Evolutionary conservation across 1,284 basidiomycete genomes (phyloP).

Genomic region (Cryptococcus jaspeensis): DNA sequence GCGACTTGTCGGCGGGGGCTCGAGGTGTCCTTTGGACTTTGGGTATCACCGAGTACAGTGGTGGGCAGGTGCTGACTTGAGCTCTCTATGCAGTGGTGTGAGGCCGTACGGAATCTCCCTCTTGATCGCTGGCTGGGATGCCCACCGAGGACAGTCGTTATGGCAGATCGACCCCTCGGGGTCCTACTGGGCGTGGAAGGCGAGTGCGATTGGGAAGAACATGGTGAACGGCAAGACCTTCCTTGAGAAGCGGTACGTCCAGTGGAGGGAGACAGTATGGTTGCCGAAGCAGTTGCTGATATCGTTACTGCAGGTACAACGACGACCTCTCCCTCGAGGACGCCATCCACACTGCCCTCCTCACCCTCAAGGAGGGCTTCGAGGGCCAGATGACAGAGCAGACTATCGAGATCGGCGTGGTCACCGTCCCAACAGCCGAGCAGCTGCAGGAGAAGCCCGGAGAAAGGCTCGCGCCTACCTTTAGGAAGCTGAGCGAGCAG

Average conservation of each 20-base stretch:
- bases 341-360: conserved; percentile 97
- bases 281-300: background rate
- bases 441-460: conserved; percentile 69
- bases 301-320: conserved; percentile 70
- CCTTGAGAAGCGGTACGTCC: conserved; percentile 85
- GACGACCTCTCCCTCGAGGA: conserved; percentile 99
- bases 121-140: conserved; percentile 94
- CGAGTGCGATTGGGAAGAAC: conserved; percentile 98
- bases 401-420: conserved; percentile 97
- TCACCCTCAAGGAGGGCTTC: conserved; percentile 98
- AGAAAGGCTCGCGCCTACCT: conserved; percentile 76
- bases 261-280: background rate
- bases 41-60: background rate
- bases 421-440: conserved; percentile 77
- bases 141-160: conserved; percentile 82
- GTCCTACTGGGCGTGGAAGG: conserved; percentile 99
- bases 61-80: background rate
- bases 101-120: conserved; percentile 96
- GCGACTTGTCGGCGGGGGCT: background rate
- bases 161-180: conserved; percentile 99
- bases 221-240: conserved; percentile 99
- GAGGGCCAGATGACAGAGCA: conserved; percentile 99
- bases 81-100: conserved; percentile 69
- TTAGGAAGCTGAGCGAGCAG: conserved; percentile 89
- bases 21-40: too few relatives aligned